Evolutionary conservation across 2,329 filamentous ascomycete species (phyloP), one percentile per base, ranked within the genome.

Genomic region (Blumeria hordei): DNA sequence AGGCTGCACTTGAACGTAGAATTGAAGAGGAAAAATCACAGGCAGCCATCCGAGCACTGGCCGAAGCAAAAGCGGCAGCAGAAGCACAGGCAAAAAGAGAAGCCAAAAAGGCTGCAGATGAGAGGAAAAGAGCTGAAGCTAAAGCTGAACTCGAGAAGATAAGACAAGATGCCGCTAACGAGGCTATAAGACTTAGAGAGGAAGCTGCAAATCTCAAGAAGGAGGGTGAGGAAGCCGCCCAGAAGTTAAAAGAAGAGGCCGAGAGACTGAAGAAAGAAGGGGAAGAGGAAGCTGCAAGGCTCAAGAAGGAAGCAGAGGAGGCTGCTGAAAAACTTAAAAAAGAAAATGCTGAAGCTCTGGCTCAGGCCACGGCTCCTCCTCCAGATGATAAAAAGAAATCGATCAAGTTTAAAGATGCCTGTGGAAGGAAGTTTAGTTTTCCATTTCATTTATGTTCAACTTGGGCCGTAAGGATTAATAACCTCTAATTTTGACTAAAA

Each of bases 391-490:
- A 70, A 56, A 72, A 74, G 57, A 67, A 76, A 62, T 85, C 85
- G 2, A 85, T 94, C 66, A 82, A 81, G 61, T 94, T 94, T 70
- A 93, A 93, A 68, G 88, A 95, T 65, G 88, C 88, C 0, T 80
- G 95, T 14, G 85, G 86, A 35, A 77, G 88, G 60, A 94, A 93
- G 67, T 95, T 93, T 67, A 92, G 80, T 68, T 94, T 95, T 64
- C 88, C 88, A 1, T 94, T 82, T 69, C 78, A 88, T 59, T 67
- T 93, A 34, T 94, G 88, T 67, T 78, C 80, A 63, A 92, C 81
- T 2, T 93, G 87, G 87, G 71, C 74, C 71, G 85, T 88, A 77
- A 65, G 78, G 75, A 33, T 16, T 14, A 43, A 7, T 52, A 33
- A 51, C 37, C 16, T 21, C 21, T 56, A 55, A 57, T 57, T 12